Base-by-base conservation (phyloP, 2,329 filamentous ascomycete species). In the Fusarium sp. region DNA sequence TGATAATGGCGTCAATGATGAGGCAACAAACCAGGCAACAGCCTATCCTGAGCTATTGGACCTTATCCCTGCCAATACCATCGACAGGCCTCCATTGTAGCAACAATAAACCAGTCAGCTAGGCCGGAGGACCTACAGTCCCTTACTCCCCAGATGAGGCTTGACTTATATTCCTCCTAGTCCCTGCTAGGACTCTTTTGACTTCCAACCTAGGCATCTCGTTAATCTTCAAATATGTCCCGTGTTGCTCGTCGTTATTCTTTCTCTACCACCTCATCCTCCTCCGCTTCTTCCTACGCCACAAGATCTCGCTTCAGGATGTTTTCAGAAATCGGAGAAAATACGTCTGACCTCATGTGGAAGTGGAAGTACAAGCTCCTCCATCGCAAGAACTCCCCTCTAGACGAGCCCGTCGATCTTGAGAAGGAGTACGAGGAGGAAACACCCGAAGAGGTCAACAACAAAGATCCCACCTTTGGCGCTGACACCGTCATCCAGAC, bases 401-500 rank as follows among this genome's bases (percentile, higher is more conserved):
- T 65, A 24, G 63, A 67, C 26, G 44, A 62, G 18, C 71, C 71
- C 1, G 51, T 68, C 40, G 57, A 73, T 34, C 63, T 71, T 18
- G 58, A 71, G 36, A 71, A 45, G 18, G 54, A 54, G 28, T 64
- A 69, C n/a, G 22, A 61, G 17, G 54, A 61, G 14, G 49, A 59
- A 31, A 40, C 46, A 7, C 58, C 58, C 6, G 68, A 62, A 20
- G 66, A 73, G 1, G 63, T 64, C 8, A 24, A 20, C 33, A 40
- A 61, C 52, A 76, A 73, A 43, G 72, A 76, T 40, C 66, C 77
- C 4, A 65, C 60, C 4, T 75, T 79, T 26, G 79, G 78, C 17
- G 60, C 67, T 22, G 75, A 79, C 11, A 62, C 73, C 20, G 68
- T 68, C 46, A 73, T 81, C 65, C 82, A 82, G 74, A 81, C 77